These are phyloP conservation scores for Aspergillus kassunensis DNA, from an alignment of 495 filamentous ascomycete genomes.

Conservation along the genomic window DNA sequence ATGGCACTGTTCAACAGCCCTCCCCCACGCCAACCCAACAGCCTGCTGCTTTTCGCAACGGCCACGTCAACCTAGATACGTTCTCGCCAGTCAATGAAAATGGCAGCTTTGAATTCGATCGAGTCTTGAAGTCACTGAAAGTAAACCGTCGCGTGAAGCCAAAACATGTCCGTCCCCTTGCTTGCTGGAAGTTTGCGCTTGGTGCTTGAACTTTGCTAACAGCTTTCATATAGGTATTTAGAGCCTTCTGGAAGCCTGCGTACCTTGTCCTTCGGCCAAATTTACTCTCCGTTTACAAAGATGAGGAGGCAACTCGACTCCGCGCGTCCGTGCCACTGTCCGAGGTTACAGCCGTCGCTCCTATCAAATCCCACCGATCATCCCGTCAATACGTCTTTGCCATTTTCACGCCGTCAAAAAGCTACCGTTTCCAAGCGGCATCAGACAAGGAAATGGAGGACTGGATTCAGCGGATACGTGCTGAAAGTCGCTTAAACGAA, in stretches of 20 bases:
- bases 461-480: slow-evolving; percentile 81
- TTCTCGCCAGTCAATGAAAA: slow-evolving; percentile 88
- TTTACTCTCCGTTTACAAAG: slow-evolving; percentile 91
- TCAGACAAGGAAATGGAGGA: slow-evolving; percentile 72
- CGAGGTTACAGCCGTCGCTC: slow-evolving; percentile 85
- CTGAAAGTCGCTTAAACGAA: slow-evolving; percentile 76
- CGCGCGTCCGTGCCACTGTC: slow-evolving; percentile 81
- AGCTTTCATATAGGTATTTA: slow-evolving; percentile 23
- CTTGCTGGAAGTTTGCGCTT: slow-evolving; percentile 4
- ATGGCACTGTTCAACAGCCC: slow-evolving; percentile 18
- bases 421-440: slow-evolving; percentile 80
- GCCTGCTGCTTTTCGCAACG: slow-evolving; percentile 33
- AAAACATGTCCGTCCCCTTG: slow-evolving; percentile 67
- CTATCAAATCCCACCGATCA: slow-evolving; percentile 82
- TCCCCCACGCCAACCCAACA: slow-evolving; percentile 13
- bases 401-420: slow-evolving; percentile 86
- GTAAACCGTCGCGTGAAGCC: slow-evolving; percentile 85
- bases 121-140: slow-evolving; percentile 82
- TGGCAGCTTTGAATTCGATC: slow-evolving; percentile 91
- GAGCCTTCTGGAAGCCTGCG: slow-evolving; percentile 74
- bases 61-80: slow-evolving; percentile 55
- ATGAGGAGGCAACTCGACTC: slow-evolving; percentile 82
- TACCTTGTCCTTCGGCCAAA: slow-evolving; percentile 91
- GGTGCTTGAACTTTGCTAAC: background rate
- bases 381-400: slow-evolving; percentile 80